phyloP scores from a whole-genome alignment of 2,329 filamentous ascomycete species.

The Cytospora leucostoma region DNA sequence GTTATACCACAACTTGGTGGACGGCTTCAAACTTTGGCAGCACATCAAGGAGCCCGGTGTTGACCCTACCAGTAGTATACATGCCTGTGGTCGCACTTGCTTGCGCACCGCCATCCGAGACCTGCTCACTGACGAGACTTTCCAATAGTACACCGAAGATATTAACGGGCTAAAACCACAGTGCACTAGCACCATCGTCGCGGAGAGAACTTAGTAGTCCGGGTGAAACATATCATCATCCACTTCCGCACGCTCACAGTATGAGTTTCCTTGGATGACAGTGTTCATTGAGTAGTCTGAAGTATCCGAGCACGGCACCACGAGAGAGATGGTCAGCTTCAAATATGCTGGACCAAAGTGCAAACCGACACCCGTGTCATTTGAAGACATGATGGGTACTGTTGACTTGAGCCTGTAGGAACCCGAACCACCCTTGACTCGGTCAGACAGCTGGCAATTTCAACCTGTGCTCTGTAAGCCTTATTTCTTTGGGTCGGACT shows the following conservation, averaged over 20 bases:
- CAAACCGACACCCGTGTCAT: neutral
- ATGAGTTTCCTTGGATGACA: no score
- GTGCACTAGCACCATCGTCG: neutral
- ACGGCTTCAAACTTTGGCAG: neutral
- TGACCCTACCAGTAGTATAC: neutral
- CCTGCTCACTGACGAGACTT: neutral
- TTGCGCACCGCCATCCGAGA: neutral
- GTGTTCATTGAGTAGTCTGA: neutral
- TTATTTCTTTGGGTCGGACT: constrained; percentile 1
- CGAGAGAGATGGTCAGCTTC: neutral
- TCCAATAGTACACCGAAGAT: neutral
- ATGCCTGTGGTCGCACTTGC: neutral
- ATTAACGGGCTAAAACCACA: neutral
- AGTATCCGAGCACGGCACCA: neutral
- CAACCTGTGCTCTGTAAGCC: constrained; percentile 12
- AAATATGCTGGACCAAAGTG: neutral
- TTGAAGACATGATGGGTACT: neutral
- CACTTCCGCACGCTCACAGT: no score
- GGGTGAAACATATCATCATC: no score
- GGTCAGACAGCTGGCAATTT: neutral
- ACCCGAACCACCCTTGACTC: neutral
- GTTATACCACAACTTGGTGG: neutral
- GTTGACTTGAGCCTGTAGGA: neutral
- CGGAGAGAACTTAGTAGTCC: no score
- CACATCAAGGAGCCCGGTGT: neutral